Base-by-base conservation (phyloP, 2,329 filamentous ascomycete genomes). In the Neoscytalidium dimidiatum region DNA sequence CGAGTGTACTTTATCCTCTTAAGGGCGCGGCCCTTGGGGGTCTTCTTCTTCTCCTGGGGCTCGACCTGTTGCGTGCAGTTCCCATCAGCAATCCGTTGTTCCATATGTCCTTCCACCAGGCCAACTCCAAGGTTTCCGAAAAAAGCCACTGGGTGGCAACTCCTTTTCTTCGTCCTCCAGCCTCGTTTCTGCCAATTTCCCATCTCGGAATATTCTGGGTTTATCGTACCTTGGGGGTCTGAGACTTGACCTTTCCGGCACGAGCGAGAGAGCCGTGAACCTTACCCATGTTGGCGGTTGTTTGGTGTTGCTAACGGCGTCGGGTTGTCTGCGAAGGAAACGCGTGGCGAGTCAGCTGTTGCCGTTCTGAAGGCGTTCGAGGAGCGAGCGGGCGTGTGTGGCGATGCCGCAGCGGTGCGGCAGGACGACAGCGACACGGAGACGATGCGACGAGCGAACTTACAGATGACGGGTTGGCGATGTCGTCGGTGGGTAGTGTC, bases 171-270 rank as follows among this genome's bases (percentile, higher is more conserved):
- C 46, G 38, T 8, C 9, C 2, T 17, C 41, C 56, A 49, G 62
- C 38, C 67, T 33, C 65, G 81, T 80, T 56, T 75, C 73, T 2
- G 69, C 65, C 2, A 77, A 74, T 17, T 73, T 79, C n/a, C 33
- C 31, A 35, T 44, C 3, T 35, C 17, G 23, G 51, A 31, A 58
- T 4, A 19, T 33, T 48, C 53, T 38, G 61, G 58, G 26, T 23
- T 0, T 64, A 71, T 82, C 87, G 82, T 87, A 93, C 91, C 89
- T 94, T 94, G 79, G 91, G 91, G 75, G 91, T 94, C 84, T 94
- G 92, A 85, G 92, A 94, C 91, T 96, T 96, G 89, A 97, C 93
- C 88, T 96, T 96, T 86, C 92, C 92, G 85, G 92, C 92, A 92
- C 92, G 92, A 82, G 92, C 92, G 84, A 95, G 90, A 81, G 92